Evolutionary conservation across 768 basidiomycete genomes (phyloP), one percentile per base, ranked within the genome.

Genomic region (Serendipita vermifera): DNA sequence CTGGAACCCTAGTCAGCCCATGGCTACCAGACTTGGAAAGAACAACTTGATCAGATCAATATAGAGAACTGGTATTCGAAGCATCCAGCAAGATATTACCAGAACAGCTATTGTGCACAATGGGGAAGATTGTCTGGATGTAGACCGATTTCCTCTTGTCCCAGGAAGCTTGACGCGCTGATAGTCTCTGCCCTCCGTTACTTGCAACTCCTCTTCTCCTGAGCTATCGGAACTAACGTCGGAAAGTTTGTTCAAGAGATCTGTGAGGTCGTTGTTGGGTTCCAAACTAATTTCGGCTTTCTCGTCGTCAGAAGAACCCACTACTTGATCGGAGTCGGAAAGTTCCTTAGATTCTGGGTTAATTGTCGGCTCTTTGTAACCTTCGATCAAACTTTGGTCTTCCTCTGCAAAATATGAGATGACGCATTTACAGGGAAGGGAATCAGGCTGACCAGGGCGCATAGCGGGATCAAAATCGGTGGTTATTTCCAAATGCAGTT

Each of bases 61-160:
- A 62, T 82, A 85, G 62, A 85, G 70, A 9, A 86, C 71, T 0
- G 91, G 89, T 33, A 91, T 66, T 17, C 91, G 76, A 66, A 93
- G 64, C 20, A 77, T 81, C 87, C 87, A 91, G 60, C 83, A 85
- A 2, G 78, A 85, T 3, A 91, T 66, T 15, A 85, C 71, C 3
- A 94, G 71, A 38, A 91, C 74, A 2, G 82, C 79, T 29, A 96
- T 70, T 72, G 55, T 38, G 24, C 35, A 51, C 5, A 5, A 51
- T 51, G 46, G 15, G 33, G 39, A 17, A 33, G 6, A 14, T 29
- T 17, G 32, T 22, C 32, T 20, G 5, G 27, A 15, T 33, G 22
- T 31, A 31, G 7, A 5, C 38, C 57, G 58, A 31, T 63, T 66
- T 36, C 65, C 60, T 29, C 62, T 64, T 58, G 32, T 62, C 59